Evolutionary conservation across 2,329 filamentous ascomycete genomes (phyloP).

Genomic region (Tolypocladium paradoxum): DNA sequence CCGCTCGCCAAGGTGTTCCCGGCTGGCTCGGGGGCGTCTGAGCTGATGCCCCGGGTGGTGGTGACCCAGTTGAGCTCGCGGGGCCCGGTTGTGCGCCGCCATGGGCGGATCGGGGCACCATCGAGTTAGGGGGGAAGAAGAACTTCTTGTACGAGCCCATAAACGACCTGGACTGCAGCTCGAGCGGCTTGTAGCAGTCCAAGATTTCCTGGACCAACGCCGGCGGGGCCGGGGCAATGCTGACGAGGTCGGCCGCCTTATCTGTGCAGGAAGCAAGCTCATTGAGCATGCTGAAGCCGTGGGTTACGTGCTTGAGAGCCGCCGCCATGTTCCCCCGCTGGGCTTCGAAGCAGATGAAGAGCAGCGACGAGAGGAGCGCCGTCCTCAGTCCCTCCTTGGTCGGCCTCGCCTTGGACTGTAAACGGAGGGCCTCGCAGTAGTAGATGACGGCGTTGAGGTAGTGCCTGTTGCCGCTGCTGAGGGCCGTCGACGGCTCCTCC

Average conservation of each 20-base stretch:
- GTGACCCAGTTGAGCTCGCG: neutral
- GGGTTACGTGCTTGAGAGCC: slow-evolving; percentile 28
- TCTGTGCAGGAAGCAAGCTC: slow-evolving; percentile 25
- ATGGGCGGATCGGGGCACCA: neutral
- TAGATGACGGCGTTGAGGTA: slow-evolving; percentile 29
- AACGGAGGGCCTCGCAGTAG: slow-evolving; percentile 29
- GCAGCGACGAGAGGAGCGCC: slow-evolving; percentile 25
- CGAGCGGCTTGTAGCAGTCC: slow-evolving; percentile 27
- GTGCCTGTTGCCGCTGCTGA: slow-evolving; percentile 21
- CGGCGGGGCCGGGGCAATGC: slow-evolving; percentile 25
- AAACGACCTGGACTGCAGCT: slow-evolving; percentile 27
- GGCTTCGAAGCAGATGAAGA: slow-evolving; percentile 31
- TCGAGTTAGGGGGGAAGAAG: slow-evolving; percentile 16
- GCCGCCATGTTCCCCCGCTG: slow-evolving; percentile 28
- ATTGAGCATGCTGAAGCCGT: slow-evolving; percentile 29
- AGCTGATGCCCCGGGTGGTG: neutral
- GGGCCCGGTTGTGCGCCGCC: neutral
- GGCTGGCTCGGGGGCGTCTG: slow-evolving; percentile 16
- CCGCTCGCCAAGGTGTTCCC: slow-evolving; percentile 12
- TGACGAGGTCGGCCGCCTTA: slow-evolving; percentile 23
- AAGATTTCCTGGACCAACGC: slow-evolving; percentile 26
- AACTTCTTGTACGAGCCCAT: slow-evolving; percentile 26
- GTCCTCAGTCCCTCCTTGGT: slow-evolving; percentile 25
- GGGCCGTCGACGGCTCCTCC: slow-evolving; percentile 9
- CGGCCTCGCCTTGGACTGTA: slow-evolving; percentile 25